Percentiles rank a stretch among this genome's conserved stretches.
phyloP scores from a whole-genome alignment of 148 eudicot species.

The Rhododendron ovatum region DNA sequence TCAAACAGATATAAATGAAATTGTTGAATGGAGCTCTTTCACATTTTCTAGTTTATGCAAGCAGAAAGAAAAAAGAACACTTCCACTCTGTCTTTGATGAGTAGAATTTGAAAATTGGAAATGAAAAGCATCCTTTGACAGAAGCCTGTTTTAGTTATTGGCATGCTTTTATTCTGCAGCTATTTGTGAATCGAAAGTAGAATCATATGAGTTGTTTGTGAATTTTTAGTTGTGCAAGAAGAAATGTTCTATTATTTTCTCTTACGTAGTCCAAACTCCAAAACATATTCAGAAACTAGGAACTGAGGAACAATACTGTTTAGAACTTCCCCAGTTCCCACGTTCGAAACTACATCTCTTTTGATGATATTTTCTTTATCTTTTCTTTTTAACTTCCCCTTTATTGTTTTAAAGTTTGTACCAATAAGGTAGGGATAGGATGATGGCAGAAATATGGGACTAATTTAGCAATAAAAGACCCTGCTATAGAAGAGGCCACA shows the following conservation, averaged over 20 bases:
- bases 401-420: background rate
- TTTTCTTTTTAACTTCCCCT: background rate
- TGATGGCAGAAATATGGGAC: conserved; percentile 13
- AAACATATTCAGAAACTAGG: background rate
- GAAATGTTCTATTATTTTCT: background rate
- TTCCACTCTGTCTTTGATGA: background rate
- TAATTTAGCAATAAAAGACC: background rate
- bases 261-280: background rate
- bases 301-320: background rate
- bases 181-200: background rate
- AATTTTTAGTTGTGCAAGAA: background rate
- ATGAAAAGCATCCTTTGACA: background rate
- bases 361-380: background rate
- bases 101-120: background rate
- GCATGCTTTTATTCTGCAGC: background rate
- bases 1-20: background rate
- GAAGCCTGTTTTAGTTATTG: background rate
- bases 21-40: background rate
- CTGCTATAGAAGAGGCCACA: background rate
- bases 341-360: background rate
- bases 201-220: background rate
- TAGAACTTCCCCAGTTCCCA: background rate
- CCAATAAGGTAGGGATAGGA: conserved; percentile 6
- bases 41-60: background rate
- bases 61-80: background rate